Evolutionary conservation across 805 yeast species (phyloP), one percentile per base, ranked within the genome.

Genomic region (Phaffomyces antillensis): DNA sequence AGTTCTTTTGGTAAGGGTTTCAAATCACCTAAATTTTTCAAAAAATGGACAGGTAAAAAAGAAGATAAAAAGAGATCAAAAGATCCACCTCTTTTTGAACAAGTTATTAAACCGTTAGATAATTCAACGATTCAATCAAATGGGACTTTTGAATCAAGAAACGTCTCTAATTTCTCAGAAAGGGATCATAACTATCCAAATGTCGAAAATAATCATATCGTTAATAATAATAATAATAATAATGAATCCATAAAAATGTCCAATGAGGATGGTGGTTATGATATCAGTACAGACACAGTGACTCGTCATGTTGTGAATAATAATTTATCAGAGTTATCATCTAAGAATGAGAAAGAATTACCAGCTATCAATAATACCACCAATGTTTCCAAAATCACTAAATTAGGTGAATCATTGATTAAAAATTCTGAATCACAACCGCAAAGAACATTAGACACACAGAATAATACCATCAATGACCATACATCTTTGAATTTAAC

Each of bases 401-500:
- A n/a, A 30, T 38, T 54, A 16, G 52, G 48, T 1, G 52, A 49
- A n/a, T 54, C 56, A 3, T 53, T 53, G 37, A 45, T 44, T 17
- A 39, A 41, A 42, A 47, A 43, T 15, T 41, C 44, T 31, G 26
- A 37, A 35, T 18, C 12, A 7, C 40, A 48, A 23, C n/a, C 3
- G 32, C 20, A 17, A 18, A 16, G 36, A 17, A 26, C 16, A 9
- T 28, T 28, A 28, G 30, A 28, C 6, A 13, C 30, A 28, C 12
- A 28, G 5, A 13, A 10, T 28, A 11, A 11, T 28, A 5, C 11
- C 30, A 28, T 2, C 11, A 28, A 30, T 3, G 30, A 28, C 11
- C 26, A 46, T 31, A 58, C 51, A 34, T 57, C 59, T n/a, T 52
- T 70, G 23, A 60, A 59, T 9, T 73, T 81, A 42, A 71, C 81